Base-by-base conservation (phyloP, 176 grass and related monocot genomes). In the Pharus latifolius region DNA sequence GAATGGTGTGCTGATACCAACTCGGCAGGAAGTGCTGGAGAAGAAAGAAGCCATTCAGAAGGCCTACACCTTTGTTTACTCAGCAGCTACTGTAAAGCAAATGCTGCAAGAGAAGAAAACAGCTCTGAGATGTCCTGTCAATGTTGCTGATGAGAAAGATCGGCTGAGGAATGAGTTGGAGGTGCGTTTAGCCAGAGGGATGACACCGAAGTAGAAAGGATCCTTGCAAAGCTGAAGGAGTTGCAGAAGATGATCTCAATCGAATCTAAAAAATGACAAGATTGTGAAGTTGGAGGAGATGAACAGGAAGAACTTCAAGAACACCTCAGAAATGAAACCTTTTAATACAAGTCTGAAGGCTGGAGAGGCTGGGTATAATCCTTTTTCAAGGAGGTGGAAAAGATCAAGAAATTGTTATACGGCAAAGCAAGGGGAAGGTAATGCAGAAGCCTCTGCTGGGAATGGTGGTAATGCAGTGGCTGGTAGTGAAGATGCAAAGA, bases 101-200 rank as follows among this genome's bases (percentile, higher is more conserved):
- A 89, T 98, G 90, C 84, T 98, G 28, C 35, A 20, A 82, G 26
- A 76, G 55, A 91, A 96, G 83, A 99, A 99, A 78, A 84, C 85
- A 46, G 94, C 90, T 44, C 78, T 85, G 10, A 60, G 88, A 27
- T 78, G 95, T 28, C 90, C 87, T 24, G 81, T 90, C 10, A 99
- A 99, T 80, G 84, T 99, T 57, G 95, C 95, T 61, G 95, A 84
- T 75, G 95, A 99, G 82, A 99, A 99, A 70, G 95, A 99, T 72
- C 78, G 87, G 20, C 73, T 99, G 40, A 85, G 90, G 72, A 81
- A 81, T 75, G 84, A 93, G 63, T 76, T 94, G 47, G 95, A 99
- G 42, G 79, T 93, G 37, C 90, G 10, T 66, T 77, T 48, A 81
- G 47, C 42, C 44, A 82, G 40, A 72, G 89, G 64, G 84, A 99